Base-by-base conservation (phyloP, 257 asterid genomes). In the Capsicum chinense region DNA sequence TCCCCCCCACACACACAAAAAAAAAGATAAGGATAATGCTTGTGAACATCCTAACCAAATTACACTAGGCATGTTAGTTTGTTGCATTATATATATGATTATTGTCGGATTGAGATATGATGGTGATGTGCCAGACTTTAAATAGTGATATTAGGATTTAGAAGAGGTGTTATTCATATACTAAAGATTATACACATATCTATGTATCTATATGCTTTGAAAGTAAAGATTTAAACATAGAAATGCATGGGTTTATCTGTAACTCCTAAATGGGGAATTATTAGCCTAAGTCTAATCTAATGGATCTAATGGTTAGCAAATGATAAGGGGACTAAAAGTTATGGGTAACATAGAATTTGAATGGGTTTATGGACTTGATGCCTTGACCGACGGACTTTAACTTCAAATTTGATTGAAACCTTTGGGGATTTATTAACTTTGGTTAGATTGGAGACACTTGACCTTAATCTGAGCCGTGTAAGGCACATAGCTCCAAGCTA, bases 131-230 rank as follows among this genome's bases (percentile, higher is more conserved):
- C 4, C 5, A 12, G 17, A 8, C 70, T 11, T 11, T 11, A 64
- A 11, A 64, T 64, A 26, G 70, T 26, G 70, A 11, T 26, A 64
- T 64, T 64, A 64, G 71, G 9, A 64, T 64, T 64, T 64, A 44
- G 73, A 66, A 66, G n/a, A 66, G n/a, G 47, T 66, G 73, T 13
- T 33, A 66, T 33, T 66, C 47, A 33, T 35, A 66, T 66, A 66
- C 6, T 66, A 44, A 66, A 33, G 47, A 66, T 7, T 66, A 26
- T 64, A 66, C 6, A 33, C 71, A 66, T 12, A 64, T 66, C 47
- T 66, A 13, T 6, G 47, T 3, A 33, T 66, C n/a, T 66, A 66
- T 66, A 12, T 33, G 0, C 71, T 17, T 39, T 39, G 44, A 39
- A 39, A 39, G 12, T 66, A 2, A 13, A 66, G 47, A 26, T 26